Evolutionary conservation across 2,329 filamentous ascomycete genomes (phyloP), one percentile per base, ranked within the genome.

Genomic region (Colletotrichum higginsianum): DNA sequence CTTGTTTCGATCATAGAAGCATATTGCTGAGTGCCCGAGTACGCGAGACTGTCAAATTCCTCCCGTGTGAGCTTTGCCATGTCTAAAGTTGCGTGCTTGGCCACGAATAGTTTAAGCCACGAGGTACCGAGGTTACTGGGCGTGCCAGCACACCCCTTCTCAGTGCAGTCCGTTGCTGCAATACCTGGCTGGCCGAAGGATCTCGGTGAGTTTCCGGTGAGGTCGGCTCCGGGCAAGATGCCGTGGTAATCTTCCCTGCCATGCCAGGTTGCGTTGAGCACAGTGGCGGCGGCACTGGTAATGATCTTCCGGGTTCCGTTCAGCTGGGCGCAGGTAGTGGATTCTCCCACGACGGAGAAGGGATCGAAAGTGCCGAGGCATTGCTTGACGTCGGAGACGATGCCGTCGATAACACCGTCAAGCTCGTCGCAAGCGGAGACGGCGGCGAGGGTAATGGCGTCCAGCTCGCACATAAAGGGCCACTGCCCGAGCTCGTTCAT

Each of bases 391-490:
- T 74, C 53, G 0, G 67, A 53, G 4, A 79, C 73, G 9, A 78
- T 15, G 0, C 73, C 75, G n/a, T 79, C 77, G 1, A 57, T 18
- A 0, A 77, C 66, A 0, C 78, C 77, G 38, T 79, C 78, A 0
- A 74, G 11, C 0, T 30, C 2, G 16, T 79, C 78, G 16, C 78
- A 79, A 4, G 75, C 75, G 16, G 81, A 67, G 3, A 85, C 79
- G 9, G 84, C 83, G 0, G 77, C 78, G 0, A 73, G 47, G 0
- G 68, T 74, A 77, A 73, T 86, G 77, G 52, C 78, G 62, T 40
- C 53, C 2, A 56, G 38, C n/a, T 67, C 65, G 16, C 65, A 67
- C n/a, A 35, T 16, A 30, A 49, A 56, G 16, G 57, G 65, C 7
- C 44, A 67, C 30, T 55, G n/a, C 16, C 65, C 57, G 49, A 86